phyloP scores from a whole-genome alignment of 495 filamentous ascomycete genomes.

The Penicillium pancosmium region DNA sequence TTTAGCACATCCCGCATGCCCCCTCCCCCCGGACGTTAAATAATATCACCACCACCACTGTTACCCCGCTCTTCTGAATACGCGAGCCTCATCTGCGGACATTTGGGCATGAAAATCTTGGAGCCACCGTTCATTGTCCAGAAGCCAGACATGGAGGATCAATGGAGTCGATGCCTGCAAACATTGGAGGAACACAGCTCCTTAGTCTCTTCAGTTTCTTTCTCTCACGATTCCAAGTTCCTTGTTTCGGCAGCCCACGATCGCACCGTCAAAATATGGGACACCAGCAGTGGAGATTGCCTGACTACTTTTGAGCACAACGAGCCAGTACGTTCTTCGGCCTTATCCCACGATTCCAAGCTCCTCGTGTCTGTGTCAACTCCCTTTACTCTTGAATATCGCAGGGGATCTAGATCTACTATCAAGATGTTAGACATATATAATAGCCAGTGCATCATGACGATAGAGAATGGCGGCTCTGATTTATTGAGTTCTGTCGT shows the following conservation, averaged over 20 bases:
- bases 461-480: too few species aligned
- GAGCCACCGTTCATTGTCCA: too few species aligned
- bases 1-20: too few species aligned
- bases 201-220: slow-evolving; percentile 8
- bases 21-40: too few species aligned
- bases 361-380: not conserved
- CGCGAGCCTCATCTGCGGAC: too few species aligned
- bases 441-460: not conserved
- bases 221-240: not conserved
- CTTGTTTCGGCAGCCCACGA: not conserved
- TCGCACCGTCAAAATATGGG: slow-evolving; percentile 3
- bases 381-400: too few species aligned
- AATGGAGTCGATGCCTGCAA: slow-evolving; percentile 27
- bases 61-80: too few species aligned
- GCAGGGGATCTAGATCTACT: not conserved
- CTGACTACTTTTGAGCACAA: not conserved
- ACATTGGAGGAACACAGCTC: slow-evolving; percentile 28
- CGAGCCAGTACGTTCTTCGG: not conserved
- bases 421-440: not conserved
- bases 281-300: not conserved
- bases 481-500: too few species aligned
- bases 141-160: slow-evolving; percentile 17
- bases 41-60: too few species aligned
- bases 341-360: not conserved
- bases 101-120: too few species aligned